These are phyloP conservation scores for Scedosporium aurantiacum DNA, from an alignment of 2,329 filamentous ascomycete species.

Conservation along the genomic window DNA sequence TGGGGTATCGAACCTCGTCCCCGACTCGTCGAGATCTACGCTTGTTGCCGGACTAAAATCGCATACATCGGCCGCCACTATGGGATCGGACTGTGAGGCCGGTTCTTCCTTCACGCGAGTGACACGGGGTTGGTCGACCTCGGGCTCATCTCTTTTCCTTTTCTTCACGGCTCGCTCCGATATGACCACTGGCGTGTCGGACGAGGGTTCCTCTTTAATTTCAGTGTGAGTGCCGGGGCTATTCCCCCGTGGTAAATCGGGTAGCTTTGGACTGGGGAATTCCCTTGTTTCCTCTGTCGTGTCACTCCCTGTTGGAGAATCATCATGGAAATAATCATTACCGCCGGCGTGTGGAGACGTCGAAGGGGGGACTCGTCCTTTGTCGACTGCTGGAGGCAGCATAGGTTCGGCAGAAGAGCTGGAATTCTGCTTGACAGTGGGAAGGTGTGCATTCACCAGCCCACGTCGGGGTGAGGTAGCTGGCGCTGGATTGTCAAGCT, in stretches of 20 bases:
- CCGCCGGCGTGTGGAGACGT: not conserved
- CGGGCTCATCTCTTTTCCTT: constrained; percentile 25
- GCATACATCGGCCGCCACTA: constrained; percentile 10
- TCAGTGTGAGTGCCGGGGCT: not conserved
- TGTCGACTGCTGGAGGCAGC: not conserved
- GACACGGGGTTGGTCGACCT: constrained; percentile 13
- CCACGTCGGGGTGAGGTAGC: not conserved
- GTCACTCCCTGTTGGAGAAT: constrained; percentile 18
- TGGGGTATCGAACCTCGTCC: constrained; percentile 1
- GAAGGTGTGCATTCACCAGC: not conserved
- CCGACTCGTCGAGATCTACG: constrained; percentile 38
- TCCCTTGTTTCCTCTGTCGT: constrained; percentile 6
- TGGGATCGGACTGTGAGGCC: constrained; percentile 7
- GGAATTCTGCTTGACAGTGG: not conserved
- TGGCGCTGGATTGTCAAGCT: not conserved
- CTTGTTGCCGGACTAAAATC: constrained; percentile 38
- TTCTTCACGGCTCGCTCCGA: constrained; percentile 39
- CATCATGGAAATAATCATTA: not conserved
- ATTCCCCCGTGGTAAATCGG: not conserved
- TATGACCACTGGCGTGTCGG: constrained; percentile 39
- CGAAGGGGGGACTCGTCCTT: not conserved
- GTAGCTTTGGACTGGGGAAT: constrained; percentile 1
- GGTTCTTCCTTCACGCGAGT: constrained; percentile 33
- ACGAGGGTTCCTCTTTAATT: constrained; percentile 43
- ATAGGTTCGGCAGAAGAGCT: not conserved